Evolutionary conservation across 768 basidiomycete genomes (phyloP).

Genomic region (Panus rudis): DNA sequence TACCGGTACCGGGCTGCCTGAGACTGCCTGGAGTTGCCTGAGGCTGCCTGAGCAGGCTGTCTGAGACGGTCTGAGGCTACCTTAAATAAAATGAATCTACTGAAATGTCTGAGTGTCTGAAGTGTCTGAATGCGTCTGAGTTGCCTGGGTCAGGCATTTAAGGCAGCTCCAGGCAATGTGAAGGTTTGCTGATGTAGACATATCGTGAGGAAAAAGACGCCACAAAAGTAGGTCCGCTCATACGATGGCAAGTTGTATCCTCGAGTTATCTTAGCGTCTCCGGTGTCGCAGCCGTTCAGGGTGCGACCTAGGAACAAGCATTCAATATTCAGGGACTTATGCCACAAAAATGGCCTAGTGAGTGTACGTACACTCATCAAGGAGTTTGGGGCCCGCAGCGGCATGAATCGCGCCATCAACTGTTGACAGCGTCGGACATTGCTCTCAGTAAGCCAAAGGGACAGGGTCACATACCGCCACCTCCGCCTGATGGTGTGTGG

Average conservation of each 20-base stretch:
- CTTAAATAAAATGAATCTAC: too few species aligned
- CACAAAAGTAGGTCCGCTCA: conserved; percentile 22
- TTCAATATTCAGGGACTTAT: neutral
- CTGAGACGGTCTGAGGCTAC: too few species aligned
- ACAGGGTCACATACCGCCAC: conserved; percentile 48
- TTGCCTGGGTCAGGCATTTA: too few species aligned
- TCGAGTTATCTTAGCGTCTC: conserved; percentile 71
- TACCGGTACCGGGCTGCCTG: too few species aligned
- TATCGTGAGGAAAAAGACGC: neutral
- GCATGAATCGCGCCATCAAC: conserved; percentile 81
- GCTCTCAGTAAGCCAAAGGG: neutral
- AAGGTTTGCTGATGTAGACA: neutral
- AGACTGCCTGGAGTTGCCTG: too few species aligned
- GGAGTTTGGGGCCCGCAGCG: conserved; percentile 60
- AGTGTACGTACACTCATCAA: conserved; percentile 56
- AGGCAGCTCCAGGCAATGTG: too few species aligned
- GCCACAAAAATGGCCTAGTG: neutral
- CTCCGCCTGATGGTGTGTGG: conserved; percentile 46
- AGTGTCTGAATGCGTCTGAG: too few species aligned
- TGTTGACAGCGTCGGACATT: conserved; percentile 18
- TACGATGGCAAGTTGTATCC: conserved; percentile 76
- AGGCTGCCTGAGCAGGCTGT: too few species aligned
- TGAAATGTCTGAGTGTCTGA: too few species aligned
- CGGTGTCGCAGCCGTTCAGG: conserved; percentile 62
- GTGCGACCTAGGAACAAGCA: conserved; percentile 40